These are phyloP conservation scores for Verticillium nonalfalfae DNA, from an alignment of 2,329 filamentous ascomycete genomes.

Conservation along the genomic window DNA sequence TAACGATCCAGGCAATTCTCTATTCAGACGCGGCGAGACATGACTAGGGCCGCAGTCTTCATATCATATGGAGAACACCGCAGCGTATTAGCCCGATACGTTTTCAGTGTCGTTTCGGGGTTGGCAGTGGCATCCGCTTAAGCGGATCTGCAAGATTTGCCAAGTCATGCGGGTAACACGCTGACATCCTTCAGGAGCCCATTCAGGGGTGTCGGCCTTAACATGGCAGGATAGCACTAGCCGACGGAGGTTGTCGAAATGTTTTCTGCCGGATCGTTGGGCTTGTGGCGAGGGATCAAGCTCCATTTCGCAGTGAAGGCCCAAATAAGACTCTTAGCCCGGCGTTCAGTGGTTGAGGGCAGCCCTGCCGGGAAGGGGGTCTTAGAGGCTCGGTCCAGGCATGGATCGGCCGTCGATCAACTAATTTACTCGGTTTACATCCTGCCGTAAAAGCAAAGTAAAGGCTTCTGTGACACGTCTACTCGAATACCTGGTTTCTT, in stretches of 20 bases:
- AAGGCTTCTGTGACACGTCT: too few species aligned
- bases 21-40: too few species aligned
- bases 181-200: background rate
- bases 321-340: background rate
- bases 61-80: too few species aligned
- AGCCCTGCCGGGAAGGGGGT: too few species aligned
- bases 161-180: background rate
- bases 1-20: too few species aligned
- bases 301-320: background rate
- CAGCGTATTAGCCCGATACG: too few species aligned
- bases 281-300: background rate
- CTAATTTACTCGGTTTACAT: background rate
- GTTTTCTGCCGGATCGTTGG: background rate
- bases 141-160: background rate
- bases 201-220: background rate
- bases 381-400: background rate
- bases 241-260: background rate
- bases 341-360: background rate
- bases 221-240: too few species aligned
- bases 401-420: background rate
- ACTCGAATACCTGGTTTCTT: too few species aligned
- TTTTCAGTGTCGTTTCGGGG: background rate
- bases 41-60: too few species aligned
- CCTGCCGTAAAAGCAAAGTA: background rate
- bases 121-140: background rate